These are phyloP conservation scores for Suillus americanus DNA, from an alignment of 768 basidiomycete species.

Conservation along the genomic window DNA sequence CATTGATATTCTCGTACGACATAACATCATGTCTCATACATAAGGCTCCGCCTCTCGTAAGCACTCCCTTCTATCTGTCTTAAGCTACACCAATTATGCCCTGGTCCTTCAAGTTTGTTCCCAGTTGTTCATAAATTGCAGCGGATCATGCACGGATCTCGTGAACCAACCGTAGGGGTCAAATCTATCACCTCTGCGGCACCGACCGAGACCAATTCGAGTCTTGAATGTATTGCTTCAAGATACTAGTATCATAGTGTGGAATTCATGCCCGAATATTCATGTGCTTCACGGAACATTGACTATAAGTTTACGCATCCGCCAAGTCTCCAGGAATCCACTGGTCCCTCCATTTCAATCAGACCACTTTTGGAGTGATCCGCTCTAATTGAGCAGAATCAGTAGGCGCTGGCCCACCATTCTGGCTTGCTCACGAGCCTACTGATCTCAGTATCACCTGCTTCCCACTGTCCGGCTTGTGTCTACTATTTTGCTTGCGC, in stretches of 20 bases:
- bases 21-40: neutral
- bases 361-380: neutral
- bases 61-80: neutral
- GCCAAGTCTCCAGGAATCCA: neutral
- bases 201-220: neutral
- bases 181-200: neutral
- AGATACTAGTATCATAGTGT: neutral
- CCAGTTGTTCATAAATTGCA: neutral
- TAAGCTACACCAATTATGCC: neutral
- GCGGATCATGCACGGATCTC: constrained; percentile 1
- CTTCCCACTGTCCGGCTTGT: neutral
- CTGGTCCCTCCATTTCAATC: neutral
- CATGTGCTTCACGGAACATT: neutral
- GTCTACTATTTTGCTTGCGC: neutral
- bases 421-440: neutral
- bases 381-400: neutral
- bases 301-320: neutral
- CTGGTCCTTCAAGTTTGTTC: neutral
- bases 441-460: neutral
- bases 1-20: constrained; percentile 1
- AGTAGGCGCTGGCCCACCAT: neutral
- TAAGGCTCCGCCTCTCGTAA: neutral
- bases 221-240: neutral
- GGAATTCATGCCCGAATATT: neutral
- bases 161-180: neutral